Conservation (phyloP, 2,329 filamentous ascomycete genomes). For the Alternaria tenuissima region DNA sequence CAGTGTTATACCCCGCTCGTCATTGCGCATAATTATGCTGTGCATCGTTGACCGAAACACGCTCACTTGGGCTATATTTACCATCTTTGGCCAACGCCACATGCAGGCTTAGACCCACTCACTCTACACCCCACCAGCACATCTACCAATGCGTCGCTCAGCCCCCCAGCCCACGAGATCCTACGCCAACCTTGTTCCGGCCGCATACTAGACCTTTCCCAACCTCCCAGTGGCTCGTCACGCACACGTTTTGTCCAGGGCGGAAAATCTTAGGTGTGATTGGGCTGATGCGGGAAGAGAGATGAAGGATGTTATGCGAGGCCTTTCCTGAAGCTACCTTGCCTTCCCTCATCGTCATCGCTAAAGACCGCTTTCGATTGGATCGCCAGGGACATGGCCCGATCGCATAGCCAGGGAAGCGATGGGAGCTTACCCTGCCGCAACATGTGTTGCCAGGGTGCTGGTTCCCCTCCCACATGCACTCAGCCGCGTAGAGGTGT, state of each 20-base stretch:
- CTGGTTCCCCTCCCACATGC: constrained; percentile 9
- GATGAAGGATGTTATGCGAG: constrained; percentile 4
- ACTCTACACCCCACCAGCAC: constrained; percentile 25
- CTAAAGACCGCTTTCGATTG: constrained; percentile 18
- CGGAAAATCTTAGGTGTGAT: constrained; percentile 1
- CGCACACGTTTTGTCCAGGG: not conserved
- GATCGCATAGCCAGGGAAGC: constrained; percentile 25
- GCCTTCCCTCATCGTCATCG: constrained; percentile 27
- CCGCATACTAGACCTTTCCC: not conserved
- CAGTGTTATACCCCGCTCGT: constrained; percentile 20
- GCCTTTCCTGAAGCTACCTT: constrained; percentile 15
- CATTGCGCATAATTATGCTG: constrained; percentile 18
- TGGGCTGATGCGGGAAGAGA: constrained; percentile 8
- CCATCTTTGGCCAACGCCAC: constrained; percentile 18
- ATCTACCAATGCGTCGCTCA: constrained; percentile 27
- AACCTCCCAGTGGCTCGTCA: not conserved
- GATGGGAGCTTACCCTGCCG: constrained; percentile 26
- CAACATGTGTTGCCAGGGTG: constrained; percentile 15
- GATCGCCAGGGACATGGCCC: constrained; percentile 29
- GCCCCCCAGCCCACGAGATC: constrained; percentile 31
- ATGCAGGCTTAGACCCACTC: constrained; percentile 25
- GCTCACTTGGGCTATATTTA: constrained; percentile 30
- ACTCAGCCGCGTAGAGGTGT: constrained; percentile 23
- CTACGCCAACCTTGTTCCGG: constrained; percentile 8
- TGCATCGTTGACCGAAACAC: constrained; percentile 21